Conservation (phyloP, 176 grass and related monocot species). For the Areca catechu region DNA sequence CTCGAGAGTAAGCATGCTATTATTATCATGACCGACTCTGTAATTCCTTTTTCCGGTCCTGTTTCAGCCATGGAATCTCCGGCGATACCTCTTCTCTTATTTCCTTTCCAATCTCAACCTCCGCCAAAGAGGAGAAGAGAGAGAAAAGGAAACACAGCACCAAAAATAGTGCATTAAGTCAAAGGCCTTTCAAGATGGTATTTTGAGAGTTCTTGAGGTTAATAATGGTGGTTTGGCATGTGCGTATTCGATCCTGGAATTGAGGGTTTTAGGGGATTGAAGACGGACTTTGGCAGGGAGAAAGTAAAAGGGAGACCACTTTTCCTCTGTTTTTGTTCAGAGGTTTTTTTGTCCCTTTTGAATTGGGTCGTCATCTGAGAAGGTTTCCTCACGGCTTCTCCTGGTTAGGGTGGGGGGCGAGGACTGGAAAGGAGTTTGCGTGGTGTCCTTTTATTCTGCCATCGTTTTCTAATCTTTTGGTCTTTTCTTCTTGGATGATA, state of each 20-base stretch:
- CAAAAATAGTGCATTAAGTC: not conserved
- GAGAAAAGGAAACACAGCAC: not conserved
- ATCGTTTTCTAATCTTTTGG: not conserved
- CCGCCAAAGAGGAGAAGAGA: not conserved
- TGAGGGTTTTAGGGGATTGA: slow-evolving; percentile 1
- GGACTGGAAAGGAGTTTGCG: too few species aligned
- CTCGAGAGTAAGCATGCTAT: slow-evolving; percentile 4
- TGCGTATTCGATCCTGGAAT: not conserved
- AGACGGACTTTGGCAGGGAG: not conserved
- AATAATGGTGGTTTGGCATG: not conserved
- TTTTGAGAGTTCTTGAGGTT: not conserved
- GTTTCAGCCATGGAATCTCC: slow-evolving; percentile 21
- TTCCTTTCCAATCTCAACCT: not conserved
- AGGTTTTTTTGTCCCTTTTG: not conserved
- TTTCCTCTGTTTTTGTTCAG: not conserved
- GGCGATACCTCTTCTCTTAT: not conserved
- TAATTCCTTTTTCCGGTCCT: slow-evolving; percentile 10
- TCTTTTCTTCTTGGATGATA: not conserved
- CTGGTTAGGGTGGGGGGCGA: too few species aligned
- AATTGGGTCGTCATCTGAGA: not conserved
- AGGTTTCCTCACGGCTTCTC: not conserved
- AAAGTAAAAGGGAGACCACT: not conserved
- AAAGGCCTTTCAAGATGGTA: not conserved
- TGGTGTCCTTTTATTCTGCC: too few species aligned
- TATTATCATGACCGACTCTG: slow-evolving; percentile 21